These are phyloP conservation scores for Kwoniella heveanensis DNA, from an alignment of 768 basidiomycete species.

Conservation along the genomic window DNA sequence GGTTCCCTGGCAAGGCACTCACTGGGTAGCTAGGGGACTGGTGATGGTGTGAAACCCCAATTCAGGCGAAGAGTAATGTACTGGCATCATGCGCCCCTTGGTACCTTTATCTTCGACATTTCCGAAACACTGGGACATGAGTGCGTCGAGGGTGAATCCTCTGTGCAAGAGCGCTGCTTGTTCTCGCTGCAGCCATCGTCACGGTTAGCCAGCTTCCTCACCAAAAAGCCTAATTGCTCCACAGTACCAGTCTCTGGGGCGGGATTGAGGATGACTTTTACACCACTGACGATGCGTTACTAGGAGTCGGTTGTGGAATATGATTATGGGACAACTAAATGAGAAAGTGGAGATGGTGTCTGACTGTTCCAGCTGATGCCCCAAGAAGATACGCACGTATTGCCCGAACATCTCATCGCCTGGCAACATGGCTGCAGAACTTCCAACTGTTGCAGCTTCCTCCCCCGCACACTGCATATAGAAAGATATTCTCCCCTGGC, in stretches of 20 bases:
- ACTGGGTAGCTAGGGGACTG: slow-evolving; percentile 85
- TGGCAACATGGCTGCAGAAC: slow-evolving; percentile 76
- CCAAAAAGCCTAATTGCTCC: too few relatives aligned
- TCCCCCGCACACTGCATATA: slow-evolving; percentile 71
- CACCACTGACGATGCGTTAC: too few relatives aligned
- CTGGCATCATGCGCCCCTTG: slow-evolving; percentile 92
- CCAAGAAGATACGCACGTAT: slow-evolving; percentile 66
- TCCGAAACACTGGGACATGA: slow-evolving; percentile 91
- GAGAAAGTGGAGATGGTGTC: too few relatives aligned
- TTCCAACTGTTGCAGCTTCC: slow-evolving; percentile 85
- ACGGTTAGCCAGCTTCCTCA: too few relatives aligned
- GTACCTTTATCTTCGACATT: slow-evolving; percentile 76
- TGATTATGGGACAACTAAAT: too few relatives aligned
- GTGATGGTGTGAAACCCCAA: slow-evolving; percentile 94
- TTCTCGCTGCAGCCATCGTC: slow-evolving; percentile 36
- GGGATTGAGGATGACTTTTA: too few relatives aligned
- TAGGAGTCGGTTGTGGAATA: too few relatives aligned
- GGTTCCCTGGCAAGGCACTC: slow-evolving; percentile 62
- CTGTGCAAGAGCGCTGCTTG: slow-evolving; percentile 82
- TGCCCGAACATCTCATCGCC: slow-evolving; percentile 95
- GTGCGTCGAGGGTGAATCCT: slow-evolving; percentile 72
- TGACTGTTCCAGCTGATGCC: too few relatives aligned
- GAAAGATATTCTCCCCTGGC: slow-evolving; percentile 69
- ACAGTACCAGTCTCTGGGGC: too few relatives aligned
- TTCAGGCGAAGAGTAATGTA: slow-evolving; percentile 83